Evolutionary conservation across 1,284 basidiomycete species (phyloP), one percentile per base, ranked within the genome.

Genomic region (Psilocybe mexicana): DNA sequence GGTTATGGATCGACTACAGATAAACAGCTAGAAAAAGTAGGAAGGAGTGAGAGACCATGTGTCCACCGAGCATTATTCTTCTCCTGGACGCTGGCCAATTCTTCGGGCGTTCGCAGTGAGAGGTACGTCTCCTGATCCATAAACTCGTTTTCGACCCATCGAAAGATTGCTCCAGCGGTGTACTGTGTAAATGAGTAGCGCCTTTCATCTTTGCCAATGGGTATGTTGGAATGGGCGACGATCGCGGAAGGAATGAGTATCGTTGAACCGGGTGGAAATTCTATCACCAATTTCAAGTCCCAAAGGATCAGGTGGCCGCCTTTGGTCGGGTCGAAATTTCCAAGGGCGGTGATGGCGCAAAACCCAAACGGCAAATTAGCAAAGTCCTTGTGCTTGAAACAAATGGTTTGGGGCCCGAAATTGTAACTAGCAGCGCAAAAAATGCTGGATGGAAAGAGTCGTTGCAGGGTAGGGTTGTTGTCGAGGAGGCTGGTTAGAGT

Each of bases 151-250:
- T 59, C 54, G 23, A 55, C 54, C 54, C 51, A 63, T 30, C 47
- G 45, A 47, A 61, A 62, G 12, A 62, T 44, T 1, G 47, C 57
- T 0, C 63, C 63, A 1, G 61, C 51, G 1, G 47, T 50, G 40
- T 63, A 62, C 36, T 62, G 59, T 1, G 60, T 55, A 44, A 61
- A 38, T 2, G 61, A 64, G 23, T 45, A 57, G 0, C 47, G n/a
- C 6, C 1, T 25, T 25, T 48, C 54, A 12, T 43, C 3, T 0
- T 0, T 2, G 2, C 1, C 2, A 45, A 58, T 46, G 38, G 57
- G 3, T 1, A 38, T 43, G 36, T 58, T 58, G 45, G 52, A 58
- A 38, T 58, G 57, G 1, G 43, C 14, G 8, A 58, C 35, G 3
- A 54, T 14, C 28, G 57, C 57, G 1, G 57, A 58, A 4, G 43